Evolutionary conservation across 208 protist species (phyloP).

Genomic region (Wallacemonas sp.): DNA sequence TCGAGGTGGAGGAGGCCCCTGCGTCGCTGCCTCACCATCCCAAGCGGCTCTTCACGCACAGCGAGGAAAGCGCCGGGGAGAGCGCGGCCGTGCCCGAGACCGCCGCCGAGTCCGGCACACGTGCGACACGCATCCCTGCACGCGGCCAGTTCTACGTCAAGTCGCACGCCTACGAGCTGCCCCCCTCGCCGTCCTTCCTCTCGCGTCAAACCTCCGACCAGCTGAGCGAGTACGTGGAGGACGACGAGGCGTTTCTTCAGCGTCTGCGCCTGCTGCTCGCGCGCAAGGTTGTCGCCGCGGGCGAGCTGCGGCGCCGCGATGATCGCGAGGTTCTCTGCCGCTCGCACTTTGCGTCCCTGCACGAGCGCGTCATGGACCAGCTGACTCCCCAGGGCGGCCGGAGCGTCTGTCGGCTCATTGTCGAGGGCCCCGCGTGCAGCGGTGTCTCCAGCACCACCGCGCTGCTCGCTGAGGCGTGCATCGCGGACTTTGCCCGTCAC

Average conservation of each 20-base stretch:
- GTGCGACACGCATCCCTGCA: neutral
- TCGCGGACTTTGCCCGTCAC: constrained; percentile 31
- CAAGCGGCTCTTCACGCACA: neutral
- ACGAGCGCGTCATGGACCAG: constrained; percentile 23
- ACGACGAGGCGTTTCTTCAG: constrained; percentile 16
- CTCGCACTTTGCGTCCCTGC: constrained; percentile 21
- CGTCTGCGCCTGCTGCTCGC: constrained; percentile 32
- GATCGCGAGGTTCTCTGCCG: constrained; percentile 19
- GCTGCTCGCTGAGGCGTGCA: constrained; percentile 23
- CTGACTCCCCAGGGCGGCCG: neutral
- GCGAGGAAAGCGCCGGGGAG: neutral
- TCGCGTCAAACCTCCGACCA: neutral
- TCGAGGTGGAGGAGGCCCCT: neutral
- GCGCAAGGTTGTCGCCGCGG: constrained; percentile 25
- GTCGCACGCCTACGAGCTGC: constrained; percentile 16
- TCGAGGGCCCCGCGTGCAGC: constrained; percentile 67
- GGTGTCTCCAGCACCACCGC: constrained; percentile 65
- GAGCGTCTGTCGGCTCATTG: constrained; percentile 35
- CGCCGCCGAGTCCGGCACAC: neutral
- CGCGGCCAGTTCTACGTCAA: constrained; percentile 26
- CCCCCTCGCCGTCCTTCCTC: constrained; percentile 22
- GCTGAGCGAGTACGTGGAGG: constrained; percentile 15
- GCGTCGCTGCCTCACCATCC: neutral
- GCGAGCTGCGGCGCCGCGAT: constrained; percentile 4
- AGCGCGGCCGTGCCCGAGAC: neutral